A percentile compares a stretch with the other conserved stretches of the same genome.
phyloP scores from a whole-genome alignment of 352 stramenopile species.

The Phytopythium sindhum region DNA sequence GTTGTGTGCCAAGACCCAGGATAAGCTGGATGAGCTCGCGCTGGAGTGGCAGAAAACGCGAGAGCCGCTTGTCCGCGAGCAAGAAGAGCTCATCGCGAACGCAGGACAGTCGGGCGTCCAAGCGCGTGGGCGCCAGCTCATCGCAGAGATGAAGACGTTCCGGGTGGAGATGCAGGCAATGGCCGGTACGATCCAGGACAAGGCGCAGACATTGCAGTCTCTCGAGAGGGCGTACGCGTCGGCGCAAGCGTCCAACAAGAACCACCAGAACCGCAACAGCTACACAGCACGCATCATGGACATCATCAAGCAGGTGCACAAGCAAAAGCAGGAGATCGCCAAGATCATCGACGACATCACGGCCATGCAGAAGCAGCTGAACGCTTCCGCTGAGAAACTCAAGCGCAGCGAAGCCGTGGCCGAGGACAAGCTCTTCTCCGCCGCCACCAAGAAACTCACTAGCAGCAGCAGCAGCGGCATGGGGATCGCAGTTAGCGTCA shows the following conservation, averaged over 20 bases:
- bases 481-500: neutral
- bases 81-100: constrained; percentile 24
- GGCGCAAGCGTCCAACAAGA: constrained; percentile 24
- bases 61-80: constrained; percentile 42
- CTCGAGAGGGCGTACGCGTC: constrained; percentile 64
- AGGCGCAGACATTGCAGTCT: constrained; percentile 48
- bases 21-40: constrained; percentile 47
- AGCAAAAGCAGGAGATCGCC: constrained; percentile 84
- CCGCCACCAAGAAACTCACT: constrained; percentile 37
- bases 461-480: constrained; percentile 20
- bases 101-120: constrained; percentile 51
- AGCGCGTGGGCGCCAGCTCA: constrained; percentile 46
- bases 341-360: constrained; percentile 84
- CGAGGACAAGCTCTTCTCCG: constrained; percentile 81
- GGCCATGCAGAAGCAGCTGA: constrained; percentile 75
- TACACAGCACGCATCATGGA: constrained; percentile 90
- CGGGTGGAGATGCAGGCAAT: constrained; percentile 66
- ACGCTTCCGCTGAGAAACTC: constrained; percentile 70
- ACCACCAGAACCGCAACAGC: constrained; percentile 52
- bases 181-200: constrained; percentile 55
- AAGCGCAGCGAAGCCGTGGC: constrained; percentile 79
- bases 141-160: constrained; percentile 66
- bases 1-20: constrained; percentile 48
- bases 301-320: constrained; percentile 89
- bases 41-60: constrained; percentile 55